Conservation (phyloP, 2,329 filamentous ascomycete genomes). For the Calonectria fujianensis region DNA sequence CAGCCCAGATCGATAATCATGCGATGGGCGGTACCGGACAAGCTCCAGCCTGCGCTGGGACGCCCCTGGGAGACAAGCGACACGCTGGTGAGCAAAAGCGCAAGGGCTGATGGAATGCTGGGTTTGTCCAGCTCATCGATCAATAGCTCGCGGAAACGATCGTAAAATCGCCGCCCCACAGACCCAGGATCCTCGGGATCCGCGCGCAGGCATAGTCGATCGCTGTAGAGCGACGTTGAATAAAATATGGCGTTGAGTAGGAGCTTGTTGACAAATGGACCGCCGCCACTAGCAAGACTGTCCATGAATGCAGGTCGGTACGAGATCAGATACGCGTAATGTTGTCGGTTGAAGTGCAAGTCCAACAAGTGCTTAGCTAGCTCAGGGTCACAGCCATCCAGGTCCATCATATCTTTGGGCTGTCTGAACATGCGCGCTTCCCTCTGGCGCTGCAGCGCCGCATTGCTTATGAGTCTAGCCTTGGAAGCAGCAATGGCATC, state of each 20-base stretch:
- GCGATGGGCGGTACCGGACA: slow-evolving; percentile 61
- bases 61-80: slow-evolving; percentile 58
- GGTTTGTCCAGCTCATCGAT: slow-evolving; percentile 58
- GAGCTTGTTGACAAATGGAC: slow-evolving; percentile 61
- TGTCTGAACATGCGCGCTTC: slow-evolving; percentile 57
- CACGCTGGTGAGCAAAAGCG: slow-evolving; percentile 58
- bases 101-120: slow-evolving; percentile 62
- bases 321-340: slow-evolving; percentile 61
- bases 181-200: slow-evolving; percentile 59
- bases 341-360: slow-evolving; percentile 62
- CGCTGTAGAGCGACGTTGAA: slow-evolving; percentile 62
- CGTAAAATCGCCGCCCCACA: slow-evolving; percentile 61
- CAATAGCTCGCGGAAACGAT: slow-evolving; percentile 61
- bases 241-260: slow-evolving; percentile 65
- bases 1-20: slow-evolving; percentile 63
- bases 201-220: slow-evolving; percentile 58
- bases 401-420: slow-evolving; percentile 57
- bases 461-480: slow-evolving; percentile 60
- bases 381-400: slow-evolving; percentile 59
- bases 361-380: slow-evolving; percentile 61
- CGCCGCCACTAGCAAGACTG: slow-evolving; percentile 58
- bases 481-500: slow-evolving; percentile 56
- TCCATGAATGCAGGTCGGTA: slow-evolving; percentile 64
- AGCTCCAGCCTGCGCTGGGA: slow-evolving; percentile 60
- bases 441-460: slow-evolving; percentile 58